Evolutionary conservation across 257 asterid genomes (phyloP).

Genomic region (Thymus mandschuricus): DNA sequence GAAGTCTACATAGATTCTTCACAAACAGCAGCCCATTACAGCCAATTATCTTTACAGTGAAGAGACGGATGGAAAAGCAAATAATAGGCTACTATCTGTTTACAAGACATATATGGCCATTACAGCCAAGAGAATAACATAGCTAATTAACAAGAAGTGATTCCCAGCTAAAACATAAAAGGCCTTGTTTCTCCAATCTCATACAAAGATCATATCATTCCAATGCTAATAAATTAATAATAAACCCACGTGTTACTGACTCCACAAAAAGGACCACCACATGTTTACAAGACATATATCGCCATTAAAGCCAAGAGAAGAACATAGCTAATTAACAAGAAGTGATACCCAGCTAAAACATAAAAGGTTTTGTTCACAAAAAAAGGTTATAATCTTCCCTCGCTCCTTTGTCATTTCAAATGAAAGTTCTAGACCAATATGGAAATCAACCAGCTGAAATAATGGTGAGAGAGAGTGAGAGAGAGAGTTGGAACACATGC

Average conservation of each 20-base stretch:
- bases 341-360: neutral
- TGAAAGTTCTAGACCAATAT: neutral
- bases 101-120: neutral
- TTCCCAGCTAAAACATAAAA: neutral
- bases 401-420: conserved; percentile 12
- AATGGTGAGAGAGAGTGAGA: neutral
- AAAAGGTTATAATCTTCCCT: neutral
- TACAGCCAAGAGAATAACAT: neutral
- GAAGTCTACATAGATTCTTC: neutral
- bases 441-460: neutral
- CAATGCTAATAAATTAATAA: too few species aligned
- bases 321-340: neutral
- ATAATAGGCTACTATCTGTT: neutral
- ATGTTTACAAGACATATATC: neutral
- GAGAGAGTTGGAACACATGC: conserved; percentile 33
- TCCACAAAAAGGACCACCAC: neutral
- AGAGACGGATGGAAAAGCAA: neutral
- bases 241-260: too few species aligned
- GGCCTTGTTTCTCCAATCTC: neutral
- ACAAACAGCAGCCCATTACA: neutral
- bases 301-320: neutral
- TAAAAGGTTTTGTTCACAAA: neutral
- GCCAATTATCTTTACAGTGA: conserved; percentile 7
- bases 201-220: neutral
- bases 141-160: neutral